Percentiles rank a stretch among this genome's conserved stretches.
phyloP scores from a whole-genome alignment of 305 asterid genomes.

The Fraxinus latifolia region DNA sequence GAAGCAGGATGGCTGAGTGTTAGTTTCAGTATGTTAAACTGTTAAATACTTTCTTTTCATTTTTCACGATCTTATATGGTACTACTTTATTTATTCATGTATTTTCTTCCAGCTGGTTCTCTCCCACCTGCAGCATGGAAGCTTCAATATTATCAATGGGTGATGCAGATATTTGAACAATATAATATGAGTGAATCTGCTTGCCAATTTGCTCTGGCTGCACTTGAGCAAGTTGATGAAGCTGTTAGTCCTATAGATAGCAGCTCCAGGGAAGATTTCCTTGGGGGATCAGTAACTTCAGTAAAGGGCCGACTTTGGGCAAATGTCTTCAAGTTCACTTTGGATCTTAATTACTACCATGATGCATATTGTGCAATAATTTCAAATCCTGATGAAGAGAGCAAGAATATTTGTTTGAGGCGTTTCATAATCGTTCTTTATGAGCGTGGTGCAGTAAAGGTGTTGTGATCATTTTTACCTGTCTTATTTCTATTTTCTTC shows the following conservation, averaged over 20 bases:
- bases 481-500: constrained; percentile 23
- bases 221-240: constrained; percentile 98
- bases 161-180: constrained; percentile 94
- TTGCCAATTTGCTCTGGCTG: constrained; percentile 80
- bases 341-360: constrained; percentile 67
- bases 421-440: constrained; percentile 87
- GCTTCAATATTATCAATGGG: constrained; percentile 93
- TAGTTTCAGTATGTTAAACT: constrained; percentile 63
- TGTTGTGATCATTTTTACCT: constrained; percentile 24
- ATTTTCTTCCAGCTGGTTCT: constrained; percentile 47
- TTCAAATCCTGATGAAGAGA: constrained; percentile 95
- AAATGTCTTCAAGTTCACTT: constrained; percentile 72
- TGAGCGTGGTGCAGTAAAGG: constrained; percentile 92
- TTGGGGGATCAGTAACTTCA: constrained; percentile 62
- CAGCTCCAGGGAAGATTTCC: constrained; percentile 36
- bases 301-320: constrained; percentile 91
- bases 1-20: constrained; percentile 78
- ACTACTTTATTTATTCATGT: constrained; percentile 19
- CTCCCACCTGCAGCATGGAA: constrained; percentile 70
- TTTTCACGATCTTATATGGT: constrained; percentile 17
- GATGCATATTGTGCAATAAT: constrained; percentile 95
- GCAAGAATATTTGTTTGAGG: constrained; percentile 81
- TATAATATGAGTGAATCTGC: constrained; percentile 85
- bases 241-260: constrained; percentile 50
- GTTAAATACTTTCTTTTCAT: neutral